Evolutionary conservation across 2,329 filamentous ascomycete genomes (phyloP), one percentile per base, ranked within the genome.

Genomic region (Leptographium radiaticola): DNA sequence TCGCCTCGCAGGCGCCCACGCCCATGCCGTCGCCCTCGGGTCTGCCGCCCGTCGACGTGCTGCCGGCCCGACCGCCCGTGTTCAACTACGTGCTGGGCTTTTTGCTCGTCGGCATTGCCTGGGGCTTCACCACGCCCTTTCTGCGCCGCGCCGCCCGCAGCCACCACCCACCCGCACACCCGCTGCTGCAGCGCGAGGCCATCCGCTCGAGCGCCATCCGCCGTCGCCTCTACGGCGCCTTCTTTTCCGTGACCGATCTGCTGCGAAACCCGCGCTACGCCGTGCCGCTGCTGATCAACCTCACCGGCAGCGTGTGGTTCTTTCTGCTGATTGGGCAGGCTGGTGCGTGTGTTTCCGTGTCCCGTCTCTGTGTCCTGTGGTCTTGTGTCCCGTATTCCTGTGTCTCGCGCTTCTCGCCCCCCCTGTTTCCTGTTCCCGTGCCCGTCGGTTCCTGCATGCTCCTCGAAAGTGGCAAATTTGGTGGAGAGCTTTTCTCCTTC

Each of bases 261-360:
- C 69, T 97, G 52, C 75, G 78, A 55, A 89, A 89, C 61, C 90
- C 90, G 39, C 78, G 80, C 18, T 97, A 97, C 68, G 87, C 89
- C 7, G 70, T 95, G 31, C 91, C 91, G 20, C 69, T 97, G 61
- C 70, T 95, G 52, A 70, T 95, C 55, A 97, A 97, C 66, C 71
- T 97, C 52, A 95, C 91, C 3, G 91, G 91, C 34, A 95, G 89
- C 64, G 77, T 96, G 53, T 97, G 91, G 91, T 97, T 97, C 70
- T 97, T 97, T 62, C 70, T 97, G 60, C 73, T 97, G 59, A 91
- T 97, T 69, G 91, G 91, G 8, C 81, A 93, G 67, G 90, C 90
- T 62, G 89, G 89, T 94, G 69, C 62, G 85, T 77, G 33, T 40
- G 52, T 25, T 53, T 40, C 42, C 39, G 15, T 36, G 11, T 30